phyloP scores from a whole-genome alignment of 2,329 filamentous ascomycete genomes.

The Talaromyces sp. region DNA sequence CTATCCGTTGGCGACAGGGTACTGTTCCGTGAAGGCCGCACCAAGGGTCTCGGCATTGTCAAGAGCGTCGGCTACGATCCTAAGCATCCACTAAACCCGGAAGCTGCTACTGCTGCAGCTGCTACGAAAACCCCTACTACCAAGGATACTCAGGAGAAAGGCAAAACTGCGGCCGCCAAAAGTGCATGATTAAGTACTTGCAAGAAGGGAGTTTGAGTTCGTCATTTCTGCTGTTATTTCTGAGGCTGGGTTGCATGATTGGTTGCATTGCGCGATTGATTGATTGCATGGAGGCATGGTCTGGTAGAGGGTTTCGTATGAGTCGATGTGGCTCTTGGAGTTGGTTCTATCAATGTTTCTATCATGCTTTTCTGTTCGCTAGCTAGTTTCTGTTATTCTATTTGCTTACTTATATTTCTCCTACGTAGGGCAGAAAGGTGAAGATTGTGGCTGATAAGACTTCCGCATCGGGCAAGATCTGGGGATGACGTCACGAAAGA shows the following conservation, averaged over 20 bases:
- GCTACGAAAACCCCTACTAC: neutral
- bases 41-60: slow-evolving; percentile 92
- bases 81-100: slow-evolving; percentile 49
- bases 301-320: neutral
- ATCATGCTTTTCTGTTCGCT: neutral
- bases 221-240: slow-evolving; percentile 5
- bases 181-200: slow-evolving; percentile 6
- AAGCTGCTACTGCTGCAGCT: slow-evolving; percentile 25
- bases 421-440: neutral
- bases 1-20: slow-evolving; percentile 83
- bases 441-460: neutral
- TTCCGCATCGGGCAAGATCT: slow-evolving; percentile 20
- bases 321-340: neutral
- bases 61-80: slow-evolving; percentile 87
- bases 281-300: slow-evolving; percentile 1
- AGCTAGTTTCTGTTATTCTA: neutral
- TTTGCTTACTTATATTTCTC: neutral
- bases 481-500: slow-evolving; percentile 17
- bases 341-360: neutral
- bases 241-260: neutral
- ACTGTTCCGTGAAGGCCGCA: slow-evolving; percentile 89
- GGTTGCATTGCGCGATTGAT: slow-evolving; percentile 8
- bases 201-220: slow-evolving; percentile 9
- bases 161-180: slow-evolving; percentile 1
- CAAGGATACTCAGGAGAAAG: neutral